A percentile compares a stretch with the other conserved stretches of the same genome.
These are phyloP conservation scores for Aegilops tauschii DNA, from an alignment of 176 grass and related monocot species.

Conservation along the genomic window DNA sequence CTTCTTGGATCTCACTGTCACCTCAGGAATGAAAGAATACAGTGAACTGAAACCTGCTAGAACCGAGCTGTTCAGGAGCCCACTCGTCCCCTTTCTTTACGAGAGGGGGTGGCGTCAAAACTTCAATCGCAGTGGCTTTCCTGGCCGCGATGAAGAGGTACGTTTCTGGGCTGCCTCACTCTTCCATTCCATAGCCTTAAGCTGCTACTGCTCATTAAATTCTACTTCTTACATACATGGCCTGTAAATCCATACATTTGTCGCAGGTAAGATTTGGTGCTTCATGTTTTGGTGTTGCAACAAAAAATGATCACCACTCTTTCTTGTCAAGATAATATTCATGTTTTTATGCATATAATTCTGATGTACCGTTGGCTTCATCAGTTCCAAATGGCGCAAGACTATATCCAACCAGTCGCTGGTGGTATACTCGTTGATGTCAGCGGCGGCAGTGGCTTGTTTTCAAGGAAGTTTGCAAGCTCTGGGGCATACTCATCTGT, in stretches of 20 bases:
- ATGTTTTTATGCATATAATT: constrained; percentile 11
- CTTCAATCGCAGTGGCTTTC: constrained; percentile 86
- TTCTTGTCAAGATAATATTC: neutral
- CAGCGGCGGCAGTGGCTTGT: too few relatives aligned
- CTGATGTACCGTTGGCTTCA: too few relatives aligned
- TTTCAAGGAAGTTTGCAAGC: too few relatives aligned
- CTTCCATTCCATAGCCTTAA: neutral
- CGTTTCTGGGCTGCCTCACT: neutral
- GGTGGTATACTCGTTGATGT: too few relatives aligned
- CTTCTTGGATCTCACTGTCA: constrained; percentile 5
- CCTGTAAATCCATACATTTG: neutral
- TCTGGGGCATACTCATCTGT: too few relatives aligned
- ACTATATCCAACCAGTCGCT: too few relatives aligned
- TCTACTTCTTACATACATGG: too few relatives aligned
- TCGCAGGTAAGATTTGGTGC: neutral
- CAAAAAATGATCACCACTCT: too few relatives aligned
- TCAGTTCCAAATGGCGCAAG: too few relatives aligned
- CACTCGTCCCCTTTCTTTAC: constrained; percentile 84
- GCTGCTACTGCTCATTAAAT: neutral
- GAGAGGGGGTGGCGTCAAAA: constrained; percentile 99
- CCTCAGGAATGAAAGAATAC: constrained; percentile 8
- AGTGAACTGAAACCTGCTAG: constrained; percentile 80
- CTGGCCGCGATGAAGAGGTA: constrained; percentile 94
- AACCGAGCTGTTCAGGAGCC: constrained; percentile 91
- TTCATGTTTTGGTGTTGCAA: too few relatives aligned